Base-by-base conservation (phyloP, 1,284 basidiomycete genomes). In the Cryptococcus sp. region DNA sequence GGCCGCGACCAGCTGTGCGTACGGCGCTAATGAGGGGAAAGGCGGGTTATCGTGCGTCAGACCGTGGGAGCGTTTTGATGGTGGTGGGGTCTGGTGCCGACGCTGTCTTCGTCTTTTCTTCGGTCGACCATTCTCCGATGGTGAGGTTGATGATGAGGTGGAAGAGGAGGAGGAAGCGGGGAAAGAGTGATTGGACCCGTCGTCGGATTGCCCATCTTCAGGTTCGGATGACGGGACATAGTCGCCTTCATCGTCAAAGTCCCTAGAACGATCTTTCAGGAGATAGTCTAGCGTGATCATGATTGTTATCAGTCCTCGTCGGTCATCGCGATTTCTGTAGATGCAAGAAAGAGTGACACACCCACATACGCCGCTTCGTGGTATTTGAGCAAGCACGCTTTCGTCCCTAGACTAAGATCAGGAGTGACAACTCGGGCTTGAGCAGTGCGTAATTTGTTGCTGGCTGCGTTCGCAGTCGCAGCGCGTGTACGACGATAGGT, bases 1-100 rank as follows among this genome's bases (percentile, higher is more conserved):
- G 0, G 91, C 91, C 0, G 88, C 90, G 0, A 95, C 81, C 6
- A 87, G 79, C 3, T 79, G 79, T 3, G 88, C 85, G 67, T 96
- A 94, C 2, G 83, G 81, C 0, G 83, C 71, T n/a, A 96, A 81
- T 1, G 84, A 83, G 5, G 75, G 74, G 71, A 96, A 96, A 0
- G 82, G 78, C 0, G 92, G 90, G 67, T 91, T 93, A 71, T 95
- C 93, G 87, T 93, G 64, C 27, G 25, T 50, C 25, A 62, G 44
- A 25, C 58, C 62, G 17, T 70, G 54, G n/a, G 42, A 42, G 25
- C 59, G 56, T 47, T 55, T 56, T 13, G 42, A 45, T 22, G n/a
- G 42, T 8, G 42, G 42, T 8, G 42, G 42, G 44, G 48, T 51
- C 47, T 2, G 48, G 46, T 20, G 41, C 46, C 16, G 41, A 41